Conservation (phyloP, 805 yeast genomes). For the Clavispora santaluciae region DNA sequence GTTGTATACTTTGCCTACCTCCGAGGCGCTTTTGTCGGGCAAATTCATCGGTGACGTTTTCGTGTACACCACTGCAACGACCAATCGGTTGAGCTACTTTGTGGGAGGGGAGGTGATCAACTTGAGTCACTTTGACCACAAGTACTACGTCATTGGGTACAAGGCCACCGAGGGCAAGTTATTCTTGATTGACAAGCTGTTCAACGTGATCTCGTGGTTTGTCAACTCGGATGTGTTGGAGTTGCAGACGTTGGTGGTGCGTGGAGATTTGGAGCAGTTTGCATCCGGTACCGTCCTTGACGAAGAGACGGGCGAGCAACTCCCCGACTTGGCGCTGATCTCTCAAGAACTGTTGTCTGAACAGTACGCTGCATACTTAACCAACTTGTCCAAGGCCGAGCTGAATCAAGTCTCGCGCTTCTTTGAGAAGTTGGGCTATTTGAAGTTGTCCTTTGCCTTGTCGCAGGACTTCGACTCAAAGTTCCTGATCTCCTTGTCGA, state of each 20-base stretch:
- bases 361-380: constrained; percentile 44
- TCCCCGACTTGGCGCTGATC: constrained; percentile 34
- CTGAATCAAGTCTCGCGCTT: constrained; percentile 81
- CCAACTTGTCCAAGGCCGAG: constrained; percentile 61
- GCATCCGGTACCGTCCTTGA: constrained; percentile 26
- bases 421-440: constrained; percentile 87
- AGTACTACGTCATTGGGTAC: constrained; percentile 83
- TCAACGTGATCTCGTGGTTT: constrained; percentile 74
- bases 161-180: constrained; percentile 79
- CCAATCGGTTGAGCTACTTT: constrained; percentile 83
- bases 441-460: constrained; percentile 75
- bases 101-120: constrained; percentile 94
- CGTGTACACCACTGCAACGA: constrained; percentile 76
- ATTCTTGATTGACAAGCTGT: constrained; percentile 86
- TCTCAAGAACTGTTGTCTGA: constrained; percentile 56
- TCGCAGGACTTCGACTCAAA: constrained; percentile 87
- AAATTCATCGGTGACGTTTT: constrained; percentile 98
- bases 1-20: constrained; percentile 61
- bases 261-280: constrained; percentile 84
- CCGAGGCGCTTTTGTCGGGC: constrained; percentile 79
- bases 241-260: constrained; percentile 90
- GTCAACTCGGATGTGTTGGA: constrained; percentile 84
- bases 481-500: constrained; percentile 81
- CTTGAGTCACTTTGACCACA: constrained; percentile 87
- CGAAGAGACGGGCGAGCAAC: constrained; percentile 34